phyloP scores from a whole-genome alignment of 2,329 filamentous ascomycete genomes.

The Pseudocercospora musae region DNA sequence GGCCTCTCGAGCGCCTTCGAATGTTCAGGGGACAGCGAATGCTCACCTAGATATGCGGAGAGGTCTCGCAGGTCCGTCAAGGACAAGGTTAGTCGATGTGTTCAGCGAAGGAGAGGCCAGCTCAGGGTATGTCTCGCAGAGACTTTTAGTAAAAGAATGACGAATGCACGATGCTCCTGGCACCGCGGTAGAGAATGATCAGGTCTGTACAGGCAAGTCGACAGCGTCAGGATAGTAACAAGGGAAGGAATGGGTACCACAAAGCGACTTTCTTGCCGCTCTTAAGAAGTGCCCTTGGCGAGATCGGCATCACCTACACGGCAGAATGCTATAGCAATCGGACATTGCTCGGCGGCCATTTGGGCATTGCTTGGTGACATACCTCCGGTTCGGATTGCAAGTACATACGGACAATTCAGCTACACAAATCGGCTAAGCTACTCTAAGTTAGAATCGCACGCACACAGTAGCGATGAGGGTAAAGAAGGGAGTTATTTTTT shows the following conservation, averaged over 20 bases:
- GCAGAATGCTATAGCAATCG: no score
- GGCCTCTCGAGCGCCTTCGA: not conserved
- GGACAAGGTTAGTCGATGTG: constrained; percentile 10
- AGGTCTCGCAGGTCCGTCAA: constrained; percentile 6
- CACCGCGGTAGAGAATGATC: constrained; percentile 6
- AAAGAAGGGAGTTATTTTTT: no score
- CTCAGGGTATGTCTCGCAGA: constrained; percentile 24
- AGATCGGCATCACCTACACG: constrained; percentile 17
- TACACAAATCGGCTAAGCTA: no score
- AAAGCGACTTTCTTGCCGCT: constrained; percentile 8
- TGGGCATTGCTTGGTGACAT: no score
- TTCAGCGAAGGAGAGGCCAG: constrained; percentile 25
- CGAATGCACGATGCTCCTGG: constrained; percentile 25
- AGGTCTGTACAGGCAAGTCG: constrained; percentile 7
- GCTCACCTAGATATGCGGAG: constrained; percentile 17
- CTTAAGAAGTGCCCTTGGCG: constrained; percentile 26
- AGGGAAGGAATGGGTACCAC: constrained; percentile 1
- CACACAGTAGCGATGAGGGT: no score
- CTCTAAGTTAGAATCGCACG: no score
- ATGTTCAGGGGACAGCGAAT: not conserved
- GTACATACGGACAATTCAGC: no score
- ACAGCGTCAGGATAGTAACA: constrained; percentile 3
- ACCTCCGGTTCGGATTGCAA: no score
- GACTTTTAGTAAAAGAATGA: constrained; percentile 20
- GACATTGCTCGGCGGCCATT: no score